Evolutionary conservation across 805 yeast genomes (phyloP).

Genomic region (Zygoascus tannicola): DNA sequence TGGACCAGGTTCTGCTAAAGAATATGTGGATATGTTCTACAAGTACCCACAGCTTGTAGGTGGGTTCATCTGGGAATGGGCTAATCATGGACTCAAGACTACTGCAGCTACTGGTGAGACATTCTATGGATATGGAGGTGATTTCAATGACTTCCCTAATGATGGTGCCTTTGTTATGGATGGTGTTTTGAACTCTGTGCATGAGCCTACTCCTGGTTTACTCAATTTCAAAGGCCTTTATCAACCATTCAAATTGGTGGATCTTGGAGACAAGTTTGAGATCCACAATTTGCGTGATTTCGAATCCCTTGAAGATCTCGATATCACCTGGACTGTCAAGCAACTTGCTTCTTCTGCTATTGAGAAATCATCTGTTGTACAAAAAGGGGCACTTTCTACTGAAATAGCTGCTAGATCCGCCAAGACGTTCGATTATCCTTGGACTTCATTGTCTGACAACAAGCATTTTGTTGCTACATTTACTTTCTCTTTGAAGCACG

Average conservation of each 20-base stretch:
- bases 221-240: conserved; percentile 26
- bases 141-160: conserved; percentile 29
- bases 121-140: conserved; percentile 30
- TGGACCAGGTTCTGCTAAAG: conserved; percentile 30
- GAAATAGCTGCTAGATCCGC: conserved; percentile 2
- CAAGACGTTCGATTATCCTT: not conserved
- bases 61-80: conserved; percentile 36
- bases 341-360: not conserved
- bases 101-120: conserved; percentile 11
- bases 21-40: conserved; percentile 29
- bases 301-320: conserved; percentile 4
- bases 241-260: conserved; percentile 15
- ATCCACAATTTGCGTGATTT: conserved; percentile 11
- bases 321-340: conserved; percentile 3
- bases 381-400: conserved; percentile 2
- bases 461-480: conserved; percentile 7
- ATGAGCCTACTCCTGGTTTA: conserved; percentile 31
- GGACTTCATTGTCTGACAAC: not conserved
- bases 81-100: conserved; percentile 28
- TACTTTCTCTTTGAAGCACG: conserved; percentile 3
- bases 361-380: not conserved
- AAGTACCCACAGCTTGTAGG: conserved; percentile 27
- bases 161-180: conserved; percentile 32
- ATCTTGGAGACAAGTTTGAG: not conserved
- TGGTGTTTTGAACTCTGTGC: conserved; percentile 27